phyloP scores from a whole-genome alignment of 2,329 filamentous ascomycete species.

The Hypomyces rosellus region DNA sequence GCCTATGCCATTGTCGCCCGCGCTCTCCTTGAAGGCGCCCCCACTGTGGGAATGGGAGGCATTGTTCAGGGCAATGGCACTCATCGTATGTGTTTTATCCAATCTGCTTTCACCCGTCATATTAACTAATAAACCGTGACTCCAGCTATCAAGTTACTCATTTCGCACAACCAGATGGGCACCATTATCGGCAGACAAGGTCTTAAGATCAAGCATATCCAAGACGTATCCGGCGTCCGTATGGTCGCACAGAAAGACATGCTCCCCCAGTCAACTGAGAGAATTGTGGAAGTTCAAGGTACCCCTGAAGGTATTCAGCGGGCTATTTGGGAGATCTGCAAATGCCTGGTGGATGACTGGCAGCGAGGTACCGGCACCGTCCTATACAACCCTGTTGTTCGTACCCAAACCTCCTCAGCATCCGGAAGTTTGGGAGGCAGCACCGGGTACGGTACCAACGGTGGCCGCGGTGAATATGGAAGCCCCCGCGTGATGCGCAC shows the following conservation, averaged over 20 bases:
- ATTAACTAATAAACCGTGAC: not conserved
- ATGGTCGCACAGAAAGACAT: slow-evolving; percentile 99
- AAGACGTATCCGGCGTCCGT: slow-evolving; percentile 90
- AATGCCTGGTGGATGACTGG: slow-evolving; percentile 96
- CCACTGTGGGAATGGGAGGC: slow-evolving; percentile 93
- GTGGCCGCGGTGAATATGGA: slow-evolving; percentile 46
- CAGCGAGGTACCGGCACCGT: slow-evolving; percentile 95
- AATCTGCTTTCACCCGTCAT: not conserved
- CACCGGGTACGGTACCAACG: slow-evolving; percentile 22
- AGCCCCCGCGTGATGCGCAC: slow-evolving; percentile 81
- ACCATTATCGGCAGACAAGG: slow-evolving; percentile 97
- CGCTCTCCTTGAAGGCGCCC: slow-evolving; percentile 85
- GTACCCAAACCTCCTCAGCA: slow-evolving; percentile 61
- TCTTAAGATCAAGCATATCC: slow-evolving; percentile 98
- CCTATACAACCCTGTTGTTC: slow-evolving; percentile 92
- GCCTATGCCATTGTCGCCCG: slow-evolving; percentile 92
- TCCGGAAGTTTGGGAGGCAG: slow-evolving; percentile 40
- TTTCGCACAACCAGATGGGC: slow-evolving; percentile 99
- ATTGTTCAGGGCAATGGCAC: slow-evolving; percentile 82
- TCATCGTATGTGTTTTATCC: slow-evolving; percentile 59
- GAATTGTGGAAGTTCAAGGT: slow-evolving; percentile 94
- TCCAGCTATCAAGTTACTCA: slow-evolving; percentile 89
- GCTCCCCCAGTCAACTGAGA: slow-evolving; percentile 96
- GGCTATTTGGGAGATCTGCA: slow-evolving; percentile 97
- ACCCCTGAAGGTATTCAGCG: slow-evolving; percentile 92